Percentiles rank a stretch among this genome's conserved stretches.
These are phyloP conservation scores for Camellia lanceoleosa DNA, from an alignment of 148 eudicot genomes.

Conservation along the genomic window DNA sequence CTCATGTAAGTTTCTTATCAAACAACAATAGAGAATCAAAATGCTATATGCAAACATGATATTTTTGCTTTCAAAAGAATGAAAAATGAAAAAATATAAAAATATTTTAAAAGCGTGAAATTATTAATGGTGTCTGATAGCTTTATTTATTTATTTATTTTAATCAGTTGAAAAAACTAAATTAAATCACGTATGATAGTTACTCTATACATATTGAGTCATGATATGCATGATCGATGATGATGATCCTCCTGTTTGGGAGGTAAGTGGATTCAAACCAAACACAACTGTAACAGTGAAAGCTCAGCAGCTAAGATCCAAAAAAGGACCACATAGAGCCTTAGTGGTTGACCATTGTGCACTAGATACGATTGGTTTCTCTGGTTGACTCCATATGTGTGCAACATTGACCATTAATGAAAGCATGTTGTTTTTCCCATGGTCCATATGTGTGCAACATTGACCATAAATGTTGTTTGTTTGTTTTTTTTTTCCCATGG, in stretches of 20 bases:
- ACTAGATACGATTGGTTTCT: not conserved
- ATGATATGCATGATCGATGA: not conserved
- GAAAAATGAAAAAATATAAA: no score
- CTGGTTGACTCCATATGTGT: not conserved
- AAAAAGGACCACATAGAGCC: not conserved
- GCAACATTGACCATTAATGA: constrained; percentile 8
- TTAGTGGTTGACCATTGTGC: constrained; percentile 14
- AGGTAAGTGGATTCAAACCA: constrained; percentile 1
- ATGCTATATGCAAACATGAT: no score
- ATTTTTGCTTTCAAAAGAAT: no score
- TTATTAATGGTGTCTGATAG: not conserved
- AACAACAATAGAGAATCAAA: no score
- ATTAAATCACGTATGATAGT: not conserved
- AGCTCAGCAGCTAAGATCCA: not conserved
- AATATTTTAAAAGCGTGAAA: no score
- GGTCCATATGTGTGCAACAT: no score
- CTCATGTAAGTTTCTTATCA: not conserved
- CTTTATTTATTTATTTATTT: not conserved
- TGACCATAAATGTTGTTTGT: no score
- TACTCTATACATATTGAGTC: not conserved
- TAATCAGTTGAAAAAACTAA: not conserved
- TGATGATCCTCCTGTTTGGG: not conserved
- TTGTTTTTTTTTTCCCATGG: no score
- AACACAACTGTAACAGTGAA: not conserved
- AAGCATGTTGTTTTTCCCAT: not conserved